phyloP scores from a whole-genome alignment of 140 eudicot species.

The Flaveria floridana region DNA sequence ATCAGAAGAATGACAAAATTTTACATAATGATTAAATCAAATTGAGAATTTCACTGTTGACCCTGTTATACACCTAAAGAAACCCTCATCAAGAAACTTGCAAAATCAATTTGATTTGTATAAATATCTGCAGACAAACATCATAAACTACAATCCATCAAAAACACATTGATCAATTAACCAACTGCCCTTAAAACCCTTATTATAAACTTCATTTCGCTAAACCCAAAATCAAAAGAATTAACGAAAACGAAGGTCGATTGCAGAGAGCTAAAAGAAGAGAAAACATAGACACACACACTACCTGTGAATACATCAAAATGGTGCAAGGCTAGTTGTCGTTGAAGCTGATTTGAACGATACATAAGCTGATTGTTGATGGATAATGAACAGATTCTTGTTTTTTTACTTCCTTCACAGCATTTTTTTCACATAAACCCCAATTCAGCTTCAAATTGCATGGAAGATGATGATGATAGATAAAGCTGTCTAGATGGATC shows the following conservation, averaged over 20 bases:
- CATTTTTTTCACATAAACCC: conserved; percentile 12
- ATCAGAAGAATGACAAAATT: conserved; percentile 16
- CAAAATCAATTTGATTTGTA: conserved; percentile 24
- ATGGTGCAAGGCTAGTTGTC: conserved; percentile 18
- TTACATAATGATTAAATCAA: conserved; percentile 14
- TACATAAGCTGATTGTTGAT: conserved; percentile 29
- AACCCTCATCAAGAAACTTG: conserved; percentile 9
- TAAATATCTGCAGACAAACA: conserved; percentile 24
- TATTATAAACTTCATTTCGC: not conserved
- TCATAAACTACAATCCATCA: conserved; percentile 30
- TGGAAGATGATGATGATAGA: conserved; percentile 20
- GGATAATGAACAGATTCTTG: conserved; percentile 25
- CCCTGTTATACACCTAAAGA: not conserved
- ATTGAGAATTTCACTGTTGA: not conserved
- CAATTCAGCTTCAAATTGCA: conserved; percentile 28
- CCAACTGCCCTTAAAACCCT: conserved; percentile 5
- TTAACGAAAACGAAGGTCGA: not conserved
- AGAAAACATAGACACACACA: conserved; percentile 8
- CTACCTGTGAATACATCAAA: conserved; percentile 37
- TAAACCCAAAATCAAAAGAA: no score
- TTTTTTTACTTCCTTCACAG: conserved; percentile 25
- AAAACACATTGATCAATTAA: conserved; percentile 37
- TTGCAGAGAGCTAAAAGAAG: conserved; percentile 10
- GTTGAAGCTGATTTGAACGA: conserved; percentile 25
- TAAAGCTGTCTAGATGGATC: conserved; percentile 38